Evolutionary conservation across 2,329 filamentous ascomycete genomes (phyloP), one percentile per base, ranked within the genome.

Genomic region (Rosellinia necatrix): DNA sequence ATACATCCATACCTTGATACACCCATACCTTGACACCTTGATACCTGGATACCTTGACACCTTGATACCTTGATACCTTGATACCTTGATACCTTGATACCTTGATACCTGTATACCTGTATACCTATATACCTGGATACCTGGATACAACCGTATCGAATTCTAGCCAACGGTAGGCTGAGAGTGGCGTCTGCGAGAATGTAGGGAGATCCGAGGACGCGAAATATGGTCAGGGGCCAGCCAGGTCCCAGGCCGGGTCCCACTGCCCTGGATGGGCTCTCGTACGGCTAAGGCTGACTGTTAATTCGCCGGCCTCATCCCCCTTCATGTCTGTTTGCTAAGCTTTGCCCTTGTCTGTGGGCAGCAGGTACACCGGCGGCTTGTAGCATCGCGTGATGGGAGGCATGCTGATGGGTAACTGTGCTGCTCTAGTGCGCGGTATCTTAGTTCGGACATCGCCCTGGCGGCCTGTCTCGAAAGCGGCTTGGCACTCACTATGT

Each of bases 221-320:
- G 49, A 50, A 2, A n/a, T n/a, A n/a, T 19, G 29, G 29, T 40
- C 32, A 59, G 49, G 49, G 56, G 48, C 30, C 37, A 32, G 32
- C 17, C 27, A 35, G 35, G 46, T 42, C n/a, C 34, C 6, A 30
- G 25, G 25, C 15, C 12, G 8, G 29, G 27, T n/a, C n/a, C 52
- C 48, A 55, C 55, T 42, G 24, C 13, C n/a, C 25, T 53, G 22
- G 51, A 53, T 49, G 22, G 34, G 56, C 54, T 47, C 25, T 47
- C 25, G 17, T 24, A 48, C 40, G 24, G 40, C 17, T 42, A 40
- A 49, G 53, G 49, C 56, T 61, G 55, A 56, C 58, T 61, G 56
- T 56, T 61, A 44, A 60, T 58, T 57, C 52, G 52, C 38, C 38
- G 25, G 49, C 41, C 41, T 58, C 40, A 25, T 49, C 27, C 44